These are phyloP conservation scores for Aspergillus mulundensis DNA, from an alignment of 495 filamentous ascomycete species.

Conservation along the genomic window DNA sequence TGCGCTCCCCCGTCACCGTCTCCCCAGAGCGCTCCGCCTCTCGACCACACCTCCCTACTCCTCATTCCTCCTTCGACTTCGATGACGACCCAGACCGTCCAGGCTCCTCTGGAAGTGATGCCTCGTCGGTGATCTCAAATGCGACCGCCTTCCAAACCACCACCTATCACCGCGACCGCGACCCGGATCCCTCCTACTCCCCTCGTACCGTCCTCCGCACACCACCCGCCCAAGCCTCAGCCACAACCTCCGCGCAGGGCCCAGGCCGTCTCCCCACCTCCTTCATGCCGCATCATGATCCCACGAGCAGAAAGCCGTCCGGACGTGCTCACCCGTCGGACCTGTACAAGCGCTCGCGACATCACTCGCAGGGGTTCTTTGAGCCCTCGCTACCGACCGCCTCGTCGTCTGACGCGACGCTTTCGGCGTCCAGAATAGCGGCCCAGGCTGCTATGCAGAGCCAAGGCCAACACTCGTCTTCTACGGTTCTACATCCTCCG, in stretches of 20 bases:
- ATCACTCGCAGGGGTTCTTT: conserved; percentile 84
- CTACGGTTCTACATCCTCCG: conserved; percentile 33
- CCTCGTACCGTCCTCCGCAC: conserved; percentile 37
- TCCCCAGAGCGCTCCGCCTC: conserved; percentile 29
- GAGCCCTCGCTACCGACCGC: conserved; percentile 79
- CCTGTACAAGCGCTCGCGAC: conserved; percentile 42
- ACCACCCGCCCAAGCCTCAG: conserved; percentile 13
- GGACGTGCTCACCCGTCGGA: conserved; percentile 38
- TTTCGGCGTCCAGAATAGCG: conserved; percentile 81
- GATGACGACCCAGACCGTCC: conserved; percentile 37
- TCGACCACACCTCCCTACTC: conserved; percentile 19
- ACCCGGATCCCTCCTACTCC: conserved; percentile 13
- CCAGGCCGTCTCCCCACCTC: conserved; percentile 28
- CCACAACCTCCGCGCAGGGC: conserved; percentile 15
- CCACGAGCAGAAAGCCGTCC: conserved; percentile 34
- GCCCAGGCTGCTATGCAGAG: conserved; percentile 87
- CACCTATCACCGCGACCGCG: conserved; percentile 20
- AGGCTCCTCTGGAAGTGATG: conserved; percentile 51
- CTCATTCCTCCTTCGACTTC: conserved; percentile 24
- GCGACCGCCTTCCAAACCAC: conserved; percentile 35
- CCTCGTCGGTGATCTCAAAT: conserved; percentile 44
- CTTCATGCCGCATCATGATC: conserved; percentile 41
- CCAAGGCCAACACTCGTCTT: conserved; percentile 29
- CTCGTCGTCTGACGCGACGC: conserved; percentile 47
- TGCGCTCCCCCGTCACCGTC: conserved; percentile 30